Evolutionary conservation across 2,329 filamentous ascomycete species (phyloP).

Genomic region (Leptosphaerulina australis): DNA sequence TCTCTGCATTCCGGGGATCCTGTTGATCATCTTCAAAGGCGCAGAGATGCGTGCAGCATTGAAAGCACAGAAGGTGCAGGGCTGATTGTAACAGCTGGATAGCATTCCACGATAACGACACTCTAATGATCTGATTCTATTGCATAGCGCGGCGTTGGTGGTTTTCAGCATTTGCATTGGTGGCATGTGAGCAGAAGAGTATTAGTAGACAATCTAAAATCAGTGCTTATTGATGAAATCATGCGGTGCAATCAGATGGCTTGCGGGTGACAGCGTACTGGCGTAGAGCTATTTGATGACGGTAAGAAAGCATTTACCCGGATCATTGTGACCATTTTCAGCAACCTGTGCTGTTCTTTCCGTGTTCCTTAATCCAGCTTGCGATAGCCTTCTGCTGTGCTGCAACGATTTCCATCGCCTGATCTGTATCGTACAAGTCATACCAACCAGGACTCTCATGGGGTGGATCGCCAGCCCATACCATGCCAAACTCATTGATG

Average conservation of each 20-base stretch:
- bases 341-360: conserved; percentile 8
- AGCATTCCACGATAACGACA: not conserved
- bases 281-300: too few species aligned
- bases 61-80: conserved; percentile 22
- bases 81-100: conserved; percentile 3
- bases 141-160: conserved; percentile 15
- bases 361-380: conserved; percentile 35
- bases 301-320: too few species aligned
- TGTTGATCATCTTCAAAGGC: conserved; percentile 31
- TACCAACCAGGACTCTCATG: conserved; percentile 51
- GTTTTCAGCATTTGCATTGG: not conserved
- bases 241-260: too few species aligned
- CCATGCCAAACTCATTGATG: conserved; percentile 48
- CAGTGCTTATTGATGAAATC: not conserved
- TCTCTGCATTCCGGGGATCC: conserved; percentile 32
- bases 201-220: not conserved
- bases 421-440: conserved; percentile 48
- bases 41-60: conserved; percentile 30
- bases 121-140: not conserved
- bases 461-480: conserved; percentile 51
- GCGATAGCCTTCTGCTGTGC: conserved; percentile 42
- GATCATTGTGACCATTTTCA: not conserved
- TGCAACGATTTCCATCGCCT: conserved; percentile 47
- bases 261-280: too few species aligned
- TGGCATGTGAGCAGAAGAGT: too few species aligned